Percentiles rank a stretch among this genome's conserved stretches.
Conservation (phyloP, 371 early-diverging fungal genomes). For the Apophysomyces trapeziformis region DNA sequence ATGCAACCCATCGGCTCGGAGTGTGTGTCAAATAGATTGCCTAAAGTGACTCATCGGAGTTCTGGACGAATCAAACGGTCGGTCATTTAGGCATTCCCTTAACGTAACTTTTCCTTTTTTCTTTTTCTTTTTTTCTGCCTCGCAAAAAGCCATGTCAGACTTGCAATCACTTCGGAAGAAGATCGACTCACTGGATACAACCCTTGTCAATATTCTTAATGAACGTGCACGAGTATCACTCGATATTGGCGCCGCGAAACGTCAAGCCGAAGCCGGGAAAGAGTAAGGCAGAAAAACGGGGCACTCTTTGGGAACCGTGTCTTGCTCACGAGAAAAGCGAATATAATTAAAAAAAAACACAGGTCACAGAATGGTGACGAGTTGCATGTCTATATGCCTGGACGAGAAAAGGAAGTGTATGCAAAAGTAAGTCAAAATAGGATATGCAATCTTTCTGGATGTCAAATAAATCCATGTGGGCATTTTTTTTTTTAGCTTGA, state of each 20-base stretch:
- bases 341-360: conserved; percentile 7
- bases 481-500: conserved; percentile 31
- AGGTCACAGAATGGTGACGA: conserved; percentile 28
- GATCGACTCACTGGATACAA: conserved; percentile 81
- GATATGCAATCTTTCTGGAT: no score
- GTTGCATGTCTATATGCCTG: conserved; percentile 70
- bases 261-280: conserved; percentile 28
- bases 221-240: conserved; percentile 88
- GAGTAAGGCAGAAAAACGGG: conserved; percentile 15
- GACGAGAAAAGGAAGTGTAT: conserved; percentile 67
- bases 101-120: no score
- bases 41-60: not conserved
- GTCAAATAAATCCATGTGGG: no score
- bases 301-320: not conserved
- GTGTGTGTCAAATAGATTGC: no score
- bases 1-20: no score
- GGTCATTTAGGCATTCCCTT: not conserved
- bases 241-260: conserved; percentile 82
- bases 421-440: conserved; percentile 51
- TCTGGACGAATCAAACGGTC: not conserved
- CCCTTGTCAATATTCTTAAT: conserved; percentile 79
- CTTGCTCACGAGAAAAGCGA: conserved; percentile 15
- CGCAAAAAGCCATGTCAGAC: conserved; percentile 37
- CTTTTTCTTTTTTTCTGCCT: no score
- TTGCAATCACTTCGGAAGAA: conserved; percentile 59